Conservation (phyloP, 805 yeast species). For the Metschnikowia baotianmanensis region DNA sequence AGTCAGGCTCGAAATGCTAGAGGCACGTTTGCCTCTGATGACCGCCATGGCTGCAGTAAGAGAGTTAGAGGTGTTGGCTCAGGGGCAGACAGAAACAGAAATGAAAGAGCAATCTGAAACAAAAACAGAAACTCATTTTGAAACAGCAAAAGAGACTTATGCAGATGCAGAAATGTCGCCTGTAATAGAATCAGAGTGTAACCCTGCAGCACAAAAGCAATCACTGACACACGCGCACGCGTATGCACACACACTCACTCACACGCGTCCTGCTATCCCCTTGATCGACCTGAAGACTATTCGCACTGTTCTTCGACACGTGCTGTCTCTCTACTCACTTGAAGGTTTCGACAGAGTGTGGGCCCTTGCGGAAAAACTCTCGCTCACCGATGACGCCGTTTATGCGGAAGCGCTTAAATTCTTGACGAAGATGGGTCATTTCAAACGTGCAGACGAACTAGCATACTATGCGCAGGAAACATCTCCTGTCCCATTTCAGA, state of each 20-base stretch:
- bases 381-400: constrained; percentile 25
- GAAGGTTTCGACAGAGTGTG: constrained; percentile 21
- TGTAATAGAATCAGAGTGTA: no score
- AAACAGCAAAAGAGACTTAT: no score
- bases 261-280: no score
- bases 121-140: no score
- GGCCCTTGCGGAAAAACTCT: constrained; percentile 18
- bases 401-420: constrained; percentile 28
- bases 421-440: constrained; percentile 30
- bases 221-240: no score
- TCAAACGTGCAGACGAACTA: constrained; percentile 31
- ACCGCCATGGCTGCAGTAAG: constrained; percentile 27
- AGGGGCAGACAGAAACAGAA: constrained; percentile 16
- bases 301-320: constrained; percentile 21
- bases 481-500: constrained; percentile 29
- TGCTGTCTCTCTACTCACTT: constrained; percentile 22
- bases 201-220: no score
- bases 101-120: no score
- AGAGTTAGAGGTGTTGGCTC: constrained; percentile 24
- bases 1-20: constrained; percentile 28
- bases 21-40: constrained; percentile 25
- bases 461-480: constrained; percentile 31
- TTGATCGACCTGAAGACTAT: constrained; percentile 22
- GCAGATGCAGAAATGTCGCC: no score
- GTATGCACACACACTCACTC: no score